Evolutionary conservation across 2,329 filamentous ascomycete genomes (phyloP).

Genomic region (Microsporum canis): DNA sequence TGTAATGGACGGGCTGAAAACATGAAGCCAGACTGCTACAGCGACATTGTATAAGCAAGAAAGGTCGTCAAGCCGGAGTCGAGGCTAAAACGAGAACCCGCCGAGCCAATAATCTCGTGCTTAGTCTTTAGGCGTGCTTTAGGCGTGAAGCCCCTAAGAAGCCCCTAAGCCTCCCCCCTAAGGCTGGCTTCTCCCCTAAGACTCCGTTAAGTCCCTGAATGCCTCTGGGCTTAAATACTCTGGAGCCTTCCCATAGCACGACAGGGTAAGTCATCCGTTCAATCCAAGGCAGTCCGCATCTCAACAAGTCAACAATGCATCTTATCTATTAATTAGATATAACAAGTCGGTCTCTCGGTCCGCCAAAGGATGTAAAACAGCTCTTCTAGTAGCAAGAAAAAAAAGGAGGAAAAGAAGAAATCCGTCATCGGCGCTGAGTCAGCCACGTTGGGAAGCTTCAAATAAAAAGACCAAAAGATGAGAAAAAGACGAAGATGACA

Average conservation of each 20-base stretch:
- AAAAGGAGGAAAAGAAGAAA: too few species aligned
- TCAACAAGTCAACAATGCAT: neutral
- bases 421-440: constrained; percentile 8
- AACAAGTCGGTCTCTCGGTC: neutral
- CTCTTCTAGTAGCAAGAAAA: too few species aligned
- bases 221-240: neutral
- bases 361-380: neutral
- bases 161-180: neutral
- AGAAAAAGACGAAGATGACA: neutral
- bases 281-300: too few species aligned
- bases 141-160: neutral
- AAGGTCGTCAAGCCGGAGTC: neutral
- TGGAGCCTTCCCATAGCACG: neutral
- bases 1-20: neutral
- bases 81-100: neutral
- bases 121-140: neutral
- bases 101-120: neutral
- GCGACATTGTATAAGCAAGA: neutral
- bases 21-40: constrained; percentile 1
- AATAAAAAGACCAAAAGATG: neutral
- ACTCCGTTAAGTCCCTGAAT: neutral
- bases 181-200: neutral
- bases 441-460: constrained; percentile 5
- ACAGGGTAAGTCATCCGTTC: too few species aligned
- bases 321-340: neutral